Percentiles rank a stretch among this genome's conserved stretches.
Conservation (phyloP, 208 protist species). For the Acanthamoeba culbertsoni region DNA sequence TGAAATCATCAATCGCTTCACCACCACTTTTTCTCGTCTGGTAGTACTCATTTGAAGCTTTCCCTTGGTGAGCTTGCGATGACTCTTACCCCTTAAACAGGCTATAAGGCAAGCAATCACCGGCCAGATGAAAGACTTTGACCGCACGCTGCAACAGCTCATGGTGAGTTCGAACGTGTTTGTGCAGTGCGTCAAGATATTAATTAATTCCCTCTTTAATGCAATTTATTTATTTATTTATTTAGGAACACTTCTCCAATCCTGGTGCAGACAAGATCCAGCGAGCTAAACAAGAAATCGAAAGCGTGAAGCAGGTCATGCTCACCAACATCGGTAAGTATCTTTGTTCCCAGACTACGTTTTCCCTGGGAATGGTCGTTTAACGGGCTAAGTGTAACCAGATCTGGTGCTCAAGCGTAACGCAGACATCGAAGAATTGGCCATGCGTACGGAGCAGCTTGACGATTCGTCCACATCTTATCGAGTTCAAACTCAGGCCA, state of each 20-base stretch:
- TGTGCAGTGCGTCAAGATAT: background rate
- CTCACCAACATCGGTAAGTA: background rate
- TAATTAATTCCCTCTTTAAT: background rate
- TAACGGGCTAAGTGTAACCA: background rate
- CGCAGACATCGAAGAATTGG: constrained; percentile 18
- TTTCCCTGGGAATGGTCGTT: background rate
- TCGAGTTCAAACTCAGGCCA: background rate
- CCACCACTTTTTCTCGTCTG: background rate
- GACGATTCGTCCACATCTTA: background rate
- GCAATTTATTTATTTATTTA: background rate
- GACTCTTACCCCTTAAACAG: background rate
- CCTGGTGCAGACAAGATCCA: background rate
- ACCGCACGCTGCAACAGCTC: background rate
- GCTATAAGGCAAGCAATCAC: background rate
- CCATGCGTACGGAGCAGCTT: background rate
- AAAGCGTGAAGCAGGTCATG: background rate
- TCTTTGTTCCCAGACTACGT: background rate
- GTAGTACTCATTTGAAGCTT: background rate
- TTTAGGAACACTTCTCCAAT: constrained; percentile 12
- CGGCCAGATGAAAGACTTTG: constrained; percentile 39
- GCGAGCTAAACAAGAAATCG: background rate
- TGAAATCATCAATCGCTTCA: constrained; percentile 21
- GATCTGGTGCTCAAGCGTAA: constrained; percentile 21
- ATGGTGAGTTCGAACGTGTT: background rate
- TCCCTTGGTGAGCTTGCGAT: background rate